Base-by-base conservation (phyloP, 345 rosid species). In the Streptanthus diversifolius region DNA sequence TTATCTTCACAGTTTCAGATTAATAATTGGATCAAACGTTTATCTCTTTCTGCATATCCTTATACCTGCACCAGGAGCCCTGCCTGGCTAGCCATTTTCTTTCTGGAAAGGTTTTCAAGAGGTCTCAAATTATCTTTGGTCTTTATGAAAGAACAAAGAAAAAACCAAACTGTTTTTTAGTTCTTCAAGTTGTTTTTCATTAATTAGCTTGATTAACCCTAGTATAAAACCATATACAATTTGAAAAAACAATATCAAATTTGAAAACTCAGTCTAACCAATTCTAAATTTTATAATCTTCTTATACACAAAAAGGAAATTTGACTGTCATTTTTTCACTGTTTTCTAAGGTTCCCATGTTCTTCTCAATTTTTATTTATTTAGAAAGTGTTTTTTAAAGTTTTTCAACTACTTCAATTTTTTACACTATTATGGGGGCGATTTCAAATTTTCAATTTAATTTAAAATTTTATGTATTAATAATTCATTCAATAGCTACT, bases 1-100 rank as follows among this genome's bases (percentile, higher is more conserved):
- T 33, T 66, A 1, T 36, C 60, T 17, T 41, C 8, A 51, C 13
- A 51, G 19, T 19, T 32, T 61, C 32, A 49, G 44, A 67, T 60
- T 12, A 39, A 75, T 51, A 52, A 61, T 59, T 74, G 27, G 37
- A 59, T 21, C 52, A 37, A 21, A 48, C 24, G 9, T 19, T 59
- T 74, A 6, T 36, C 52, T 54, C 18, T 63, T 33, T 22, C 17
- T 30, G n/a, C 27, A 63, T 21, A 14, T n/a, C 30, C 6, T n/a
- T n/a, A n/a, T n/a, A n/a, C n/a, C n/a, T n/a, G n/a, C n/a, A n/a
- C n/a, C n/a, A 70, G 14, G 21, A 54, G 17, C 24, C 27, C 10
- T 69, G 33, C 33, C 36, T 36, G 36, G 58, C 60, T 54, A 54
- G 7, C 8, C 10, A 17, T 27, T 27, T 53, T 68, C 21, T 12